These are phyloP conservation scores for Gyrodon lividus DNA, from an alignment of 768 basidiomycete species.

Conservation along the genomic window DNA sequence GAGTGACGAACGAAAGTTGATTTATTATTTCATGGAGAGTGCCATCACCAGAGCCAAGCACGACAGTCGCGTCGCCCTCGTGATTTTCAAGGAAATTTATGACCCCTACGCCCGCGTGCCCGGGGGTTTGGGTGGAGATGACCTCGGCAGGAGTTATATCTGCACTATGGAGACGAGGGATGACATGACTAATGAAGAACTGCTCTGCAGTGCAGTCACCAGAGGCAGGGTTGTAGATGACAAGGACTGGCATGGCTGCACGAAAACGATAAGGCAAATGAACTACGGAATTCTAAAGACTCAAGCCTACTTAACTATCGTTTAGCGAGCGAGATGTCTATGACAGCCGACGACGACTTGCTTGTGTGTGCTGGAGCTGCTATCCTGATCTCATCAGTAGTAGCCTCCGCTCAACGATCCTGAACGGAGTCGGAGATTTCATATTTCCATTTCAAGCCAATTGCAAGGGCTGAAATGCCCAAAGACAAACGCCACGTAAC, in stretches of 20 bases:
- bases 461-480: no score
- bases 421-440: no score
- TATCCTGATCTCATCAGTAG: no score
- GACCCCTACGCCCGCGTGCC: constrained; percentile 54
- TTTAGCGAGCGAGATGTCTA: no score
- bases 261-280: neutral
- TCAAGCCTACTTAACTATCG: no score
- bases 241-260: constrained; percentile 47
- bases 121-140: constrained; percentile 48
- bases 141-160: constrained; percentile 35
- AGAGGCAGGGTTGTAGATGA: constrained; percentile 75
- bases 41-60: constrained; percentile 86
- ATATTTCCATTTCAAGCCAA: no score
- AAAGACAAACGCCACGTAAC: no score
- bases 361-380: no score
- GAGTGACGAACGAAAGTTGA: constrained; percentile 36
- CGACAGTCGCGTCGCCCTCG: constrained; percentile 40
- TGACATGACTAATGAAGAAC: constrained; percentile 59
- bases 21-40: constrained; percentile 89
- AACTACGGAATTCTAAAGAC: neutral
- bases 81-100: constrained; percentile 38
- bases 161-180: constrained; percentile 55
- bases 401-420: no score
- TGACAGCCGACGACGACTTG: no score
- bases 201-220: constrained; percentile 57